Base-by-base conservation (phyloP, 78 protist genomes). In the Creolimax fragrantissima region DNA sequence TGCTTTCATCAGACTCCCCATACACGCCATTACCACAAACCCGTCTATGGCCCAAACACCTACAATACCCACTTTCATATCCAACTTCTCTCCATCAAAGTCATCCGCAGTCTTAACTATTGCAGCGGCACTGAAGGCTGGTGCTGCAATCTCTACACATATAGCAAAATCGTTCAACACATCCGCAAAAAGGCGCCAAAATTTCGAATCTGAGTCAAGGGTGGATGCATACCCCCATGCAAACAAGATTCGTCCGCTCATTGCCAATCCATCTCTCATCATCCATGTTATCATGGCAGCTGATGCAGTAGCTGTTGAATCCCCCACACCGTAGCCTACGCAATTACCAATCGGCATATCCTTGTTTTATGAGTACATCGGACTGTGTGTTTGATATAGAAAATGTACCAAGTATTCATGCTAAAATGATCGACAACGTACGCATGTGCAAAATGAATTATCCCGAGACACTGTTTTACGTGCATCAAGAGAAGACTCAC, bases 81-180 rank as follows among this genome's bases (percentile, higher is more conserved):
- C n/a, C n/a, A n/a, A n/a, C n/a, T n/a, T n/a, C n/a, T 58, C 74
- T 58, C 74, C 74, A 1, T 58, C 74, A 17, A 58, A 0, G 11
- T 24, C 74, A 58, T 24, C 74, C 39, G 74, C 74, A 24, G 24
- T 17, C 24, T n/a, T n/a, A 7, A 47, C 11, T 24, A 58, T 58
- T 17, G 74, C 24, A 24, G 74, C 74, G 39, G 24, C 74, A 32
- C 74, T 24, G 35, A 90, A 5, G 5, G 32, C 43, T 7, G 94
- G 90, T 4, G 94, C 44, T 17, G 74, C 17, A 45, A 92, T 84
- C 41, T 92, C 91, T 45, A 89, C 41, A 2, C 45, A 3, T 2
- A 92, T 47, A 3, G 92, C 94, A 4, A 35, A 39, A 45, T 92
- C 94, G 58, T 92, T 92, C 84, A 92, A 84, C 43, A 89, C 43